Evolutionary conservation across 768 basidiomycete species (phyloP).

Genomic region (Boletus speciosus): DNA sequence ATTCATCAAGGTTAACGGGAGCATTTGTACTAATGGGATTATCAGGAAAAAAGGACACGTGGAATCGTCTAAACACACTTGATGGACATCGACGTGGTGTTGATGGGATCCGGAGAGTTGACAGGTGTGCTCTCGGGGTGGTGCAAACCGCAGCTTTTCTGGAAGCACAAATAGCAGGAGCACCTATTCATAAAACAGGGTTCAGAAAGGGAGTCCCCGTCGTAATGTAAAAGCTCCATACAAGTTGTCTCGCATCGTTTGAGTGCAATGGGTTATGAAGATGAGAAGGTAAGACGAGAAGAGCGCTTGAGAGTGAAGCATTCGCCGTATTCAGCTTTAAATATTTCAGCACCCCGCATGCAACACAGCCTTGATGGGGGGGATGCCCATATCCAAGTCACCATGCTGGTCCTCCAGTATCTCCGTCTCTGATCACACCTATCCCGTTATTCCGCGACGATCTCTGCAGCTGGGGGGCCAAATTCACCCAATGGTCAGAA

Average conservation of each 20-base stretch:
- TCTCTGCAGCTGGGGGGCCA: neutral
- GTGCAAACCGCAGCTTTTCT: neutral
- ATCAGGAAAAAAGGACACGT: constrained; percentile 2
- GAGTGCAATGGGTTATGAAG: neutral
- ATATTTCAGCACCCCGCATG: neutral
- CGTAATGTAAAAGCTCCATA: neutral
- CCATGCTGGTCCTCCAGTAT: no score
- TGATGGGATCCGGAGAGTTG: neutral
- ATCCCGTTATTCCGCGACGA: no score
- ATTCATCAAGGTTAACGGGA: neutral
- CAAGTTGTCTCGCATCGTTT: constrained; percentile 11
- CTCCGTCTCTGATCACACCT: no score
- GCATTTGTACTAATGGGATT: neutral
- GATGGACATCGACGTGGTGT: neutral
- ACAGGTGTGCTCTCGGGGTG: neutral
- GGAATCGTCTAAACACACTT: constrained; percentile 9
- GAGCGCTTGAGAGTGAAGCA: neutral
- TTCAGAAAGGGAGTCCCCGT: neutral
- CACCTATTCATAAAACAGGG: neutral
- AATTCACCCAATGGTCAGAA: neutral
- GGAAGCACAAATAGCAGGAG: neutral
- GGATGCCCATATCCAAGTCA: no score
- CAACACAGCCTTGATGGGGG: constrained; percentile 5
- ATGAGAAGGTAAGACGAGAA: neutral
- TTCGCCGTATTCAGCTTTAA: constrained; percentile 3